These are phyloP conservation scores for Fagus crenata DNA, from an alignment of 306 rosid species.

Conservation along the genomic window DNA sequence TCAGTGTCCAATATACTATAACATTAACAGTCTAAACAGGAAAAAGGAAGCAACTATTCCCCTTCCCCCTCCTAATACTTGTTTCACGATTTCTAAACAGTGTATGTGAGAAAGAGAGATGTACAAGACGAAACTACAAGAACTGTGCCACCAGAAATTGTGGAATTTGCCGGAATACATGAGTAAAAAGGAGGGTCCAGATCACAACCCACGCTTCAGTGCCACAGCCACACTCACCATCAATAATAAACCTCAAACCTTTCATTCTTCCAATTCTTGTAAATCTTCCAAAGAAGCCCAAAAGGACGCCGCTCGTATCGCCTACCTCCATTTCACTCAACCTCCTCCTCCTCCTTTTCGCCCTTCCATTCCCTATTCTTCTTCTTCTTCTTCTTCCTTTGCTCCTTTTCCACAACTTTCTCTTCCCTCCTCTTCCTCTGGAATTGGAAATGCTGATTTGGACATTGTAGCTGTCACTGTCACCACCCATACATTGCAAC, in stretches of 20 bases:
- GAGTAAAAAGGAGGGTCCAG: conserved; percentile 36
- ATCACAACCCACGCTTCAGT: conserved; percentile 46
- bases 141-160: conserved; percentile 43
- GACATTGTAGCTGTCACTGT: not conserved
- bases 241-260: conserved; percentile 15
- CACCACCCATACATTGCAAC: conserved; percentile 21
- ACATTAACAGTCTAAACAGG: no score
- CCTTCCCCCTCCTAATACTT: not conserved
- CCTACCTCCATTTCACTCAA: conserved; percentile 44
- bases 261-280: not conserved
- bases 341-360: not conserved
- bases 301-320: conserved; percentile 60
- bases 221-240: conserved; percentile 31
- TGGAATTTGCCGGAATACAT: conserved; percentile 49
- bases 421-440: not conserved
- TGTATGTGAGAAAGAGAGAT: conserved; percentile 17
- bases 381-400: not conserved
- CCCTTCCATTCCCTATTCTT: not conserved
- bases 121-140: conserved; percentile 64
- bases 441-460: conserved; percentile 5
- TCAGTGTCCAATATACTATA: no score
- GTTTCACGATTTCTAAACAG: no score
- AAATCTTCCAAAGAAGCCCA: conserved; percentile 47
- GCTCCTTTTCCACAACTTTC: conserved; percentile 25
- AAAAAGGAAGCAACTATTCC: not conserved